phyloP scores from a whole-genome alignment of 2,329 filamentous ascomycete species.

The Hirsutella rhossiliensis region DNA sequence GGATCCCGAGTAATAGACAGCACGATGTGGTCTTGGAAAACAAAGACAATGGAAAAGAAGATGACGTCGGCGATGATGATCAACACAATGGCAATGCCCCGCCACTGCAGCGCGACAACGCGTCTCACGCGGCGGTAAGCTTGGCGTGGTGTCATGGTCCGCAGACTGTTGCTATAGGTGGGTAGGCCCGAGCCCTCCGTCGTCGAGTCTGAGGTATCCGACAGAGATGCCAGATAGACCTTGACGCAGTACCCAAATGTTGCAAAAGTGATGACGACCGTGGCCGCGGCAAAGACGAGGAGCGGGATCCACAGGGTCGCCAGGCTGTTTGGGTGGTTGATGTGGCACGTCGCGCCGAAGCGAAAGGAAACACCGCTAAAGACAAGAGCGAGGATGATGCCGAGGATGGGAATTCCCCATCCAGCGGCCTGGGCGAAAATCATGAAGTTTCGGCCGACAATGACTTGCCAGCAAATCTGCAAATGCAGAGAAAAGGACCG shows the following conservation, averaged over 20 bases:
- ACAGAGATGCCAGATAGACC: constrained; percentile 77
- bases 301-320: constrained; percentile 85
- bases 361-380: constrained; percentile 90
- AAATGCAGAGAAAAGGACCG: constrained; percentile 85
- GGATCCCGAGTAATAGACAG: constrained; percentile 43
- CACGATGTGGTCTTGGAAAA: constrained; percentile 70
- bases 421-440: constrained; percentile 68
- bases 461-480: constrained; percentile 94
- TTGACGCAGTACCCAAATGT: constrained; percentile 92
- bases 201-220: constrained; percentile 58
- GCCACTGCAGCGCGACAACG: constrained; percentile 87
- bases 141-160: constrained; percentile 69
- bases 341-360: constrained; percentile 84
- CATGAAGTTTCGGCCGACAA: constrained; percentile 83
- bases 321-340: constrained; percentile 79
- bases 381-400: constrained; percentile 63
- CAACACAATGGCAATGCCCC: constrained; percentile 78
- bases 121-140: constrained; percentile 78
- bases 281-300: constrained; percentile 62
- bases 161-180: constrained; percentile 58
- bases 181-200: constrained; percentile 64
- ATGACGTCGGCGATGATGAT: constrained; percentile 86
- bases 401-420: constrained; percentile 71
- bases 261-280: constrained; percentile 68
- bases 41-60: constrained; percentile 86